Evolutionary conservation across 768 basidiomycete species (phyloP), one percentile per base, ranked within the genome.

Genomic region (Botryobasidium botryosum): DNA sequence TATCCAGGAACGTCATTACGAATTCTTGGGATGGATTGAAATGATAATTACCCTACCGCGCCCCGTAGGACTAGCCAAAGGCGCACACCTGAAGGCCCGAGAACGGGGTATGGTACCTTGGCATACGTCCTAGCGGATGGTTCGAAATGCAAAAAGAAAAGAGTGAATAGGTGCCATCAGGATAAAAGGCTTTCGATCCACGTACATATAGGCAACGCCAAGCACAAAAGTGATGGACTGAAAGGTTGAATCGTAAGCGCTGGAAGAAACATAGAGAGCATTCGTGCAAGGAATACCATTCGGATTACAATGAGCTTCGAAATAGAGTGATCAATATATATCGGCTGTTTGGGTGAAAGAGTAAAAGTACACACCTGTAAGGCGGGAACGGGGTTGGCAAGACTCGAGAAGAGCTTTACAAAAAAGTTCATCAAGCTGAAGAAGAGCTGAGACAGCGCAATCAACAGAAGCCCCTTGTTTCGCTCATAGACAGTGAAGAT

Each of bases 21-120:
- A 3, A 24, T 24, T 33, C 17, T 7, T 17, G 42, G 15, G 10
- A 18, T 10, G 15, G 5, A 18, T 4, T 1, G 17, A 17, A 54
- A 66, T 33, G n/a, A n/a, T n/a, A n/a, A n/a, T n/a, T 46, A 79
- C 72, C 81, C 82, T n/a, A 68, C 61, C 47, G 79, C 59, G 0
- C 81, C 81, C 50, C 83, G 64, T 10, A 67, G 56, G 1, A 68
- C 58, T 3, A 85, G 62, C 6, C 81, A 58, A 4, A 62, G 46
- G 28, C 82, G 66, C 3, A 86, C 71, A 2, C 68, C 79, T 36
- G 75, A 74, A 0, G 83, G 84, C 1, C 82, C 84, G 0, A 77
- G 53, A 24, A 76, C 57, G 1, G 80, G 79, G 54, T 86, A 63
- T 3, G 64, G 66, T 5, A 75, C 62, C 23, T 61, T 62, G 40